Evolutionary conservation across 2,329 filamentous ascomycete genomes (phyloP).

Genomic region (Diaporthe sp.): DNA sequence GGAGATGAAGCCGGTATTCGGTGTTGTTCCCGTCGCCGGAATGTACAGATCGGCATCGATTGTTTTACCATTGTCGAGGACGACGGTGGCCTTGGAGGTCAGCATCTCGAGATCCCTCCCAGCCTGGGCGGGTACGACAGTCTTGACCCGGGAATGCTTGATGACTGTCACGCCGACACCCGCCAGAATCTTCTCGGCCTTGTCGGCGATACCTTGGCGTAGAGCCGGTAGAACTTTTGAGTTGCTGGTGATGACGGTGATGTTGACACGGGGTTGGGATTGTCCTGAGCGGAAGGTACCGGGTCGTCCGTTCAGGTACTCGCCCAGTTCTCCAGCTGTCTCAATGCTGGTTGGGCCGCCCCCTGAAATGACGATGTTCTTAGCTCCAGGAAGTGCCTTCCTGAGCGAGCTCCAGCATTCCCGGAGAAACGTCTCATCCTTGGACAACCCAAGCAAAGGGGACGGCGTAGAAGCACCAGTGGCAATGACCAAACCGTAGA

Average conservation of each 20-base stretch:
- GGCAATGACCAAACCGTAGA: conserved; percentile 62
- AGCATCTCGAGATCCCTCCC: conserved; percentile 47
- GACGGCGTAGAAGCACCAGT: conserved; percentile 62
- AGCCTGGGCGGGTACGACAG: conserved; percentile 49
- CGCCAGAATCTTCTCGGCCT: conserved; percentile 58
- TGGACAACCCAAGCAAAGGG: conserved; percentile 57
- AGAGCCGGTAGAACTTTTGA: conserved; percentile 57
- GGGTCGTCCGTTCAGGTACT: conserved; percentile 63
- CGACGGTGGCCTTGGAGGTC: conserved; percentile 50
- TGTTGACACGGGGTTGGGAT: conserved; percentile 54
- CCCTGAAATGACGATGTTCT: conserved; percentile 59
- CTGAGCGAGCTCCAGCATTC: conserved; percentile 57
- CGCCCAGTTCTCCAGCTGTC: conserved; percentile 64
- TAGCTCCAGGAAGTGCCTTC: conserved; percentile 54
- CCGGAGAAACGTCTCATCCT: conserved; percentile 51
- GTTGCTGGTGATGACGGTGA: conserved; percentile 60
- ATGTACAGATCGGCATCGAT: conserved; percentile 63
- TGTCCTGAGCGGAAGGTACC: conserved; percentile 54
- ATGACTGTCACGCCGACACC: conserved; percentile 63
- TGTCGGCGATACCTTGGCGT: conserved; percentile 53
- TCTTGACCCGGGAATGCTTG: conserved; percentile 55
- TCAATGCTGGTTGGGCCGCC: conserved; percentile 62
- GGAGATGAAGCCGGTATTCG: conserved; percentile 43
- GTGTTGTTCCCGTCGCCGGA: conserved; percentile 56
- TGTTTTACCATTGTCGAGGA: conserved; percentile 55